Conservation (phyloP, 2,329 filamentous ascomycete species). For the Ilyonectria robusta region DNA sequence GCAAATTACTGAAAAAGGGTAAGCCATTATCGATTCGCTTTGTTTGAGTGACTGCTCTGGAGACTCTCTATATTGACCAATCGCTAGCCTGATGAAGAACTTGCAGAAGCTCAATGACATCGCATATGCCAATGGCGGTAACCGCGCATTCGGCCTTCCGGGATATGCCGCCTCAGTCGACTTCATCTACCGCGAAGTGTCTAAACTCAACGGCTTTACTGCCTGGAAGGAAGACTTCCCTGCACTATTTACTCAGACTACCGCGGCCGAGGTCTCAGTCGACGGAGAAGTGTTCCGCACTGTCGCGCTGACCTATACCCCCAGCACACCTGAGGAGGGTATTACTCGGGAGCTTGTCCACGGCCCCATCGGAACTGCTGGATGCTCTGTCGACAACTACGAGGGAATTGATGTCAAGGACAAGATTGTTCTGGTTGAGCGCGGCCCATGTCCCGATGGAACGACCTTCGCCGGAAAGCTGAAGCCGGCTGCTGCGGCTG, state of each 20-base stretch:
- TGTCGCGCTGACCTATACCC: slow-evolving; percentile 50
- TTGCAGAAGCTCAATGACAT: slow-evolving; percentile 48
- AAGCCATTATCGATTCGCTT: accelerated
- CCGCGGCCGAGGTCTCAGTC: slow-evolving; percentile 42
- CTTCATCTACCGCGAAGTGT: slow-evolving; percentile 48
- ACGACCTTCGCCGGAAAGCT: slow-evolving; percentile 52
- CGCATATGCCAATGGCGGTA: slow-evolving; percentile 51
- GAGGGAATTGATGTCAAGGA: slow-evolving; percentile 43
- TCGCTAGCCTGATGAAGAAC: slow-evolving; percentile 42
- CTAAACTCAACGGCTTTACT: slow-evolving; percentile 46
- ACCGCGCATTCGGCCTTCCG: slow-evolving; percentile 50
- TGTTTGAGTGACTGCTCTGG: accelerated
- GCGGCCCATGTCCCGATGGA: slow-evolving; percentile 48
- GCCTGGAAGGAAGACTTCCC: slow-evolving; percentile 51
- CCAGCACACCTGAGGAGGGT: slow-evolving; percentile 49
- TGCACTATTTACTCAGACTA: slow-evolving; percentile 45
- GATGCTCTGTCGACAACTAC: slow-evolving; percentile 47
- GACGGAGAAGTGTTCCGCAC: slow-evolving; percentile 45
- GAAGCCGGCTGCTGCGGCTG: slow-evolving; percentile 48
- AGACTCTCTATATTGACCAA: background rate
- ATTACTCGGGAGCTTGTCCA: slow-evolving; percentile 46
- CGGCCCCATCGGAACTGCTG: slow-evolving; percentile 46
- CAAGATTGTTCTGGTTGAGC: slow-evolving; percentile 52
- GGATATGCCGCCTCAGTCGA: slow-evolving; percentile 54
- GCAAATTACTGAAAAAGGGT: slow-evolving; percentile 44